Conservation (phyloP, 257 asterid species). For the Ilex aquifolium region DNA sequence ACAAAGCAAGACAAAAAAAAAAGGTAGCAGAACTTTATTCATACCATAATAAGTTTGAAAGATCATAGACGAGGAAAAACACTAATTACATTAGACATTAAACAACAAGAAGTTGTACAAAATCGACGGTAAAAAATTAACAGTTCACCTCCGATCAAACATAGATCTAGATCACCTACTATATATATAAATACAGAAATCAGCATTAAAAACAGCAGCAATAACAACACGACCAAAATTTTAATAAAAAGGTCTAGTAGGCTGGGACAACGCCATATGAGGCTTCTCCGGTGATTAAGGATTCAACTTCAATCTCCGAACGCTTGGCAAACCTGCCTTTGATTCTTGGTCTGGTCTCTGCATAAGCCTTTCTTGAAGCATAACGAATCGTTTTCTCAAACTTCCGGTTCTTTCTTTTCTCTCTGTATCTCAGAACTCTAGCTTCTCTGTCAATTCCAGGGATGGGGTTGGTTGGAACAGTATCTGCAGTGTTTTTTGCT, state of each 20-base stretch:
- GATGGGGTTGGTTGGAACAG: not conserved
- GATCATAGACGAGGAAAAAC: too few species aligned
- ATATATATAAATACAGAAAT: not conserved
- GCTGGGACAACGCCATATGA: not conserved
- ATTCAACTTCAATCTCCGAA: slow-evolving; percentile 17
- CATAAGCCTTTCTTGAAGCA: slow-evolving; percentile 50
- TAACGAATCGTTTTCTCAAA: slow-evolving; percentile 43
- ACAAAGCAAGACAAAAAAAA: too few species aligned
- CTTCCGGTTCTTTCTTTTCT: not conserved
- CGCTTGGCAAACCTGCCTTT: slow-evolving; percentile 50
- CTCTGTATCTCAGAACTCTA: not conserved
- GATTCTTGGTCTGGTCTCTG: slow-evolving; percentile 49
- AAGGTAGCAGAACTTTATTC: too few species aligned
- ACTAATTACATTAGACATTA: too few species aligned
- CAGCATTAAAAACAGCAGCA: not conserved
- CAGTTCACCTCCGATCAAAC: too few species aligned
- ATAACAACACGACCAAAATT: too few species aligned
- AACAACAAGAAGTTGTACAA: not conserved
- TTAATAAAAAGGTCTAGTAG: not conserved
- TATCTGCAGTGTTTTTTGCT: not conserved
- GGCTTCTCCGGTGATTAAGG: not conserved
- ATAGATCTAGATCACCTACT: not conserved
- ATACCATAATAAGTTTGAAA: too few species aligned
- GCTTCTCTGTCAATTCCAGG: not conserved
- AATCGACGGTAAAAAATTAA: not conserved